Evolutionary conservation across 2,329 filamentous ascomycete genomes (phyloP).

Genomic region (Colletotrichum melonis): DNA sequence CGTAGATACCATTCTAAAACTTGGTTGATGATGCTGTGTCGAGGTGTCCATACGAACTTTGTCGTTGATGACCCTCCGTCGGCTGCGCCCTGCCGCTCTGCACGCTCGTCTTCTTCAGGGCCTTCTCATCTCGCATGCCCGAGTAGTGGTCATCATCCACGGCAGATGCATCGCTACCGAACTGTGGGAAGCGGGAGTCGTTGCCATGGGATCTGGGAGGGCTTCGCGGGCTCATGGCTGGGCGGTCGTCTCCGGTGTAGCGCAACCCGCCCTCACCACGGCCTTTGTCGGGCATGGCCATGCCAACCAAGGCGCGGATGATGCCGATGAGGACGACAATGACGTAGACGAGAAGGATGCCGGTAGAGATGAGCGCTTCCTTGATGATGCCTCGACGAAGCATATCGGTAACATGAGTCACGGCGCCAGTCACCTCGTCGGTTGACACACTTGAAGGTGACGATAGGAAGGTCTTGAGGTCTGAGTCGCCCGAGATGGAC

Average conservation of each 20-base stretch:
- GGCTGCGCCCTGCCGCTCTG: conserved; percentile 37
- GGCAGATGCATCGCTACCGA: conserved; percentile 29
- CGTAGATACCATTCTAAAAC: conserved; percentile 17
- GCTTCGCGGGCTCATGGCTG: conserved; percentile 41
- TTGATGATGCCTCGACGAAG: conserved; percentile 76
- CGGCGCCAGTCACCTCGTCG: conserved; percentile 84
- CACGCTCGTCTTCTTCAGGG: conserved; percentile 30
- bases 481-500: conserved; percentile 67
- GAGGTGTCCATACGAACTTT: conserved; percentile 49
- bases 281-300: conserved; percentile 68
- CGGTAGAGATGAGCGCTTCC: conserved; percentile 83
- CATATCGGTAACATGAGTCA: conserved; percentile 75
- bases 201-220: conserved; percentile 35
- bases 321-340: conserved; percentile 81
- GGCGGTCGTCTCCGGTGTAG: conserved; percentile 46
- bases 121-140: conserved; percentile 43
- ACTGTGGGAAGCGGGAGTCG: conserved; percentile 32
- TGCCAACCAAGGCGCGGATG: conserved; percentile 71
- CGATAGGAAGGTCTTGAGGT: conserved; percentile 79
- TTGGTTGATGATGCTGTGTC: conserved; percentile 38
- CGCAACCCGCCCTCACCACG: conserved; percentile 69
- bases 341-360: conserved; percentile 81
- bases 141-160: conserved; percentile 38
- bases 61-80: conserved; percentile 46
- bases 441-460: conserved; percentile 78